Conservation (phyloP, 345 rosid species). For the Syzygium grande region DNA sequence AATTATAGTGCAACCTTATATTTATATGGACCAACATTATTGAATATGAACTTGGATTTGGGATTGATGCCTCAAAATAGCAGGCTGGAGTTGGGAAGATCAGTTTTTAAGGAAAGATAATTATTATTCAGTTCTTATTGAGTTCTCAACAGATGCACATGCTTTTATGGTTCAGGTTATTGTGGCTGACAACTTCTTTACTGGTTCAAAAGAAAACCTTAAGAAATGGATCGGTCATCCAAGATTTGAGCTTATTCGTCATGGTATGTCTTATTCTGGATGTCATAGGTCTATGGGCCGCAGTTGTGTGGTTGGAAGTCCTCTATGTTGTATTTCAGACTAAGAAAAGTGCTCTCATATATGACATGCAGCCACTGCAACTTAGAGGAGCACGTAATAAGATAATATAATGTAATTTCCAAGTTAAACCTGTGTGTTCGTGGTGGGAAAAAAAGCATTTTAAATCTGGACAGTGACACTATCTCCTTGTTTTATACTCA, state of each 20-base stretch:
- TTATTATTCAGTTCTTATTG: neutral
- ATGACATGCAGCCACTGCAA: neutral
- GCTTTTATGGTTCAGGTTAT: constrained; percentile 36
- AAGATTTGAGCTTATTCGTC: constrained; percentile 94
- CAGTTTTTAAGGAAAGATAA: neutral
- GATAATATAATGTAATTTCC: neutral
- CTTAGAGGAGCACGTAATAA: neutral
- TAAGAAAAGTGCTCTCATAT: neutral
- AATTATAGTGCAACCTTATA: neutral
- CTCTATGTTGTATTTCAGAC: neutral
- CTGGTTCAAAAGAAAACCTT: constrained; percentile 89
- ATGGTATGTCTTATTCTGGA: constrained; percentile 31
- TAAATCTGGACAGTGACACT: neutral
- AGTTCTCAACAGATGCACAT: neutral
- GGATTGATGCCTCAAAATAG: neutral
- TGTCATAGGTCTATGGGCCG: neutral
- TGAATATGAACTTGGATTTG: neutral
- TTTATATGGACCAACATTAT: neutral
- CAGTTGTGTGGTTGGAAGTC: neutral
- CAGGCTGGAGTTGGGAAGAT: neutral
- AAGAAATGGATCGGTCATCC: constrained; percentile 96
- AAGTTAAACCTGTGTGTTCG: neutral
- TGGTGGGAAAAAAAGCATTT: neutral
- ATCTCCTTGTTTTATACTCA: neutral
- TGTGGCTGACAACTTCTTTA: constrained; percentile 86